These are phyloP conservation scores for Russula virescens DNA, from an alignment of 768 basidiomycete genomes.

Conservation along the genomic window DNA sequence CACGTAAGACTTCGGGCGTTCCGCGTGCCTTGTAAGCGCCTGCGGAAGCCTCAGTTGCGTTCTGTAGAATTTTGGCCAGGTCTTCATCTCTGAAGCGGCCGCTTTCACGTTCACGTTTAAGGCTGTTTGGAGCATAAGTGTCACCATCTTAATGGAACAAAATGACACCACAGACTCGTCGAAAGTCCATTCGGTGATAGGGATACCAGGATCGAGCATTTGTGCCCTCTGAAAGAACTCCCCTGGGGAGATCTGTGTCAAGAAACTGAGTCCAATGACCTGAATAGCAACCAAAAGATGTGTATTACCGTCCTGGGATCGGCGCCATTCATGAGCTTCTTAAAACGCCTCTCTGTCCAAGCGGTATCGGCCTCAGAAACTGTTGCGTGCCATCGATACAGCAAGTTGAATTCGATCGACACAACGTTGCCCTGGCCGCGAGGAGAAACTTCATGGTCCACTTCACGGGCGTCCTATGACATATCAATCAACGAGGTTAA, in stretches of 20 bases:
- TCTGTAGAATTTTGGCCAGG: conserved; percentile 55
- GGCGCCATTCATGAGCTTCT: background rate
- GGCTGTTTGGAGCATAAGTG: conserved; percentile 18
- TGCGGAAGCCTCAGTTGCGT: conserved; percentile 54
- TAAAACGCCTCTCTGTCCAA: conserved; percentile 13
- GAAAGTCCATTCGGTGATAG: conserved; percentile 31
- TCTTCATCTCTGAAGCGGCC: conserved; percentile 55
- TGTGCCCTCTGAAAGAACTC: conserved; percentile 20
- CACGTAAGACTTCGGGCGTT: conserved; percentile 56
- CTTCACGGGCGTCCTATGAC: conserved; percentile 44
- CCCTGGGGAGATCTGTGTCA: conserved; percentile 32
- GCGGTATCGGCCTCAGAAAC: conserved; percentile 6
- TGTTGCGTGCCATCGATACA: conserved; percentile 35
- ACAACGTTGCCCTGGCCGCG: conserved; percentile 71
- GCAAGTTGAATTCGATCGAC: conserved; percentile 67
- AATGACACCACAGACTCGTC: conserved; percentile 2
- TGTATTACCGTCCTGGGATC: conserved; percentile 12
- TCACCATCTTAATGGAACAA: background rate
- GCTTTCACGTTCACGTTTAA: conserved; percentile 30
- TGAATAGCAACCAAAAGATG: background rate
- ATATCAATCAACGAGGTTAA: background rate
- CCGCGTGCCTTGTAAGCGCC: conserved; percentile 66
- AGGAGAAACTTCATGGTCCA: conserved; percentile 47
- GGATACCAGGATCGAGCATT: conserved; percentile 27
- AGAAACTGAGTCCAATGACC: conserved; percentile 5